phyloP scores from a whole-genome alignment of 2,329 filamentous ascomycete species.

The Saccharata proteae region DNA sequence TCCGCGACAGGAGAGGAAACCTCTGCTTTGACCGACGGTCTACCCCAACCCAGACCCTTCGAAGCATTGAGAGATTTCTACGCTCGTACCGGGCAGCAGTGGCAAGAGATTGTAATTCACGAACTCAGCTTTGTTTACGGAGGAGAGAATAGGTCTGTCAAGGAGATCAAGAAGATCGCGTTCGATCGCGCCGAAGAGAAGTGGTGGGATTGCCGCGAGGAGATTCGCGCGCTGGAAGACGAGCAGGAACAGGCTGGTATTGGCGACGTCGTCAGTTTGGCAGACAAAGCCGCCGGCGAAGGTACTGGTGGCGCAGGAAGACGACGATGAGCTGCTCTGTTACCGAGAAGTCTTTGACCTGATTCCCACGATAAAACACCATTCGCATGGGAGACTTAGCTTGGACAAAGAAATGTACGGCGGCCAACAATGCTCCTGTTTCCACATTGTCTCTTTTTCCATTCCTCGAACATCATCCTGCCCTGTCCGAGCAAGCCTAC shows the following conservation, averaged over 20 bases:
- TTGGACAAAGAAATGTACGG: too few relatives aligned
- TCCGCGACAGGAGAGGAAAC: slow-evolving; percentile 36
- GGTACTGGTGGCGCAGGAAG: slow-evolving; percentile 32
- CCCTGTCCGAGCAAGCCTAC: too few relatives aligned
- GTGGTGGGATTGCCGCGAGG: slow-evolving; percentile 97
- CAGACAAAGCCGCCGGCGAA: slow-evolving; percentile 51
- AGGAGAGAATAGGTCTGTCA: slow-evolving; percentile 59
- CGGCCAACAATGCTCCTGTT: too few relatives aligned
- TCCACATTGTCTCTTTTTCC: too few relatives aligned
- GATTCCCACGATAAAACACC: too few relatives aligned
- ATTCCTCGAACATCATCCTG: too few relatives aligned
- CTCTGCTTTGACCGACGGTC: slow-evolving; percentile 45
- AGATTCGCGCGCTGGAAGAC: slow-evolving; percentile 82
- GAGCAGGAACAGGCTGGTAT: slow-evolving; percentile 94
- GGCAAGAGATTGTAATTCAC: slow-evolving; percentile 79
- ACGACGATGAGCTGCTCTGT: background rate
- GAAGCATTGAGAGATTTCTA: slow-evolving; percentile 90
- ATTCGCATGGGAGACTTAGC: too few relatives aligned
- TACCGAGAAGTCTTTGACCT: too few relatives aligned
- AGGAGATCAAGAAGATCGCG: slow-evolving; percentile 84
- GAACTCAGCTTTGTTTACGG: slow-evolving; percentile 53
- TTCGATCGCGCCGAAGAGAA: slow-evolving; percentile 90
- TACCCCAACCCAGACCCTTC: slow-evolving; percentile 71
- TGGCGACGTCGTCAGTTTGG: slow-evolving; percentile 81
- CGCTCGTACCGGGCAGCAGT: slow-evolving; percentile 70